Evolutionary conservation across 2,329 filamentous ascomycete genomes (phyloP).

Genomic region (Talaromyces sp.): DNA sequence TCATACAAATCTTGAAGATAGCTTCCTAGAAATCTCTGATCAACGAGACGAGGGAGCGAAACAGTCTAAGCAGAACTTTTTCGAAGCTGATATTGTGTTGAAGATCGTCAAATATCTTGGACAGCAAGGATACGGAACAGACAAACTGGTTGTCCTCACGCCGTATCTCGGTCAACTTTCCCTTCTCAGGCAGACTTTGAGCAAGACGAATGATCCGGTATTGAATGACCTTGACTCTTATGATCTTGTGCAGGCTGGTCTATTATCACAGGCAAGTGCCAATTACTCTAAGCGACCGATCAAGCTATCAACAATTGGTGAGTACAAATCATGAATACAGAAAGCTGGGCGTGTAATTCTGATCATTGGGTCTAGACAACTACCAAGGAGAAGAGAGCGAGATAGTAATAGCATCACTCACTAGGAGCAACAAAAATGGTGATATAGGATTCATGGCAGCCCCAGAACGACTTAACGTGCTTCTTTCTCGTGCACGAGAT

Average conservation of each 20-base stretch:
- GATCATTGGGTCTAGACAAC: constrained; percentile 52
- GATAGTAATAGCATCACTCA: constrained; percentile 65
- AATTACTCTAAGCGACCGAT: constrained; percentile 51
- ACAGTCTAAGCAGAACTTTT: constrained; percentile 58
- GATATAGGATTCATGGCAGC: constrained; percentile 69
- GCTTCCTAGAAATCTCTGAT: constrained; percentile 42
- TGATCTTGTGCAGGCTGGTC: constrained; percentile 59
- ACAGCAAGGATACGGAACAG: constrained; percentile 66
- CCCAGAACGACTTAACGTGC: constrained; percentile 64
- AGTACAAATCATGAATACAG: constrained; percentile 18
- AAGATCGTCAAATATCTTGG: constrained; percentile 62
- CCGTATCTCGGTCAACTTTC: constrained; percentile 68
- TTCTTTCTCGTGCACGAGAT: constrained; percentile 63
- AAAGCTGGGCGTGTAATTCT: background rate
- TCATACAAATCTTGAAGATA: constrained; percentile 54
- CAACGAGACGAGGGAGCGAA: constrained; percentile 47
- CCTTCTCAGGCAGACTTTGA: constrained; percentile 52
- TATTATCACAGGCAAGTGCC: constrained; percentile 52
- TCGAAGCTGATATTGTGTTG: constrained; percentile 64
- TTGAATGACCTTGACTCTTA: constrained; percentile 65
- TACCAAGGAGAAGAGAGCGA: constrained; percentile 75
- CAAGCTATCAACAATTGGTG: constrained; percentile 66
- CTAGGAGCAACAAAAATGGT: constrained; percentile 57
- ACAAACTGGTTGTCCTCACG: constrained; percentile 64
- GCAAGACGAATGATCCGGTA: constrained; percentile 56